Evolutionary conservation across 2,329 filamentous ascomycete genomes (phyloP).

Genomic region (Mycosphaerelloides madeirae): DNA sequence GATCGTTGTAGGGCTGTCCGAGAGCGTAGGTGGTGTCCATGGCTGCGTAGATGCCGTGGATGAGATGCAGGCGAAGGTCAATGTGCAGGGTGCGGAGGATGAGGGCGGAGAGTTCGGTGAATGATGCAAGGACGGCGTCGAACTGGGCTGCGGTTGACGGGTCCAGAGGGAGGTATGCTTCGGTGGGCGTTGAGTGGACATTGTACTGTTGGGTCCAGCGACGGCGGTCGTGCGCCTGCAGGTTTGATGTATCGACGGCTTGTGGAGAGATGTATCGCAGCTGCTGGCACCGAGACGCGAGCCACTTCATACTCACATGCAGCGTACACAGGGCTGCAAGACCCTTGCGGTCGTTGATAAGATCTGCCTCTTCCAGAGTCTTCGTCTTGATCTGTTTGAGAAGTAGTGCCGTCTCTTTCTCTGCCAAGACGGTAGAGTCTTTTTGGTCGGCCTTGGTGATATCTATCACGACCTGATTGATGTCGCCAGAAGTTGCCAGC

Average conservation of each 20-base stretch:
- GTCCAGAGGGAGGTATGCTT: constrained; percentile 82
- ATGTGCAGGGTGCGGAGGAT: constrained; percentile 82
- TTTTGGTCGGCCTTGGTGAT: constrained; percentile 56
- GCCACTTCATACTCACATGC: constrained; percentile 98
- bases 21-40: constrained; percentile 45
- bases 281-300: constrained; percentile 74
- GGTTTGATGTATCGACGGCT: constrained; percentile 60
- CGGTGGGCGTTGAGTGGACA: constrained; percentile 42
- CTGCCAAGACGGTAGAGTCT: constrained; percentile 57
- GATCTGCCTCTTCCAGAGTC: constrained; percentile 68
- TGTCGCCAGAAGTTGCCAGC: constrained; percentile 54
- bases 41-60: constrained; percentile 67
- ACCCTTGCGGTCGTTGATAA: constrained; percentile 83
- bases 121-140: constrained; percentile 78
- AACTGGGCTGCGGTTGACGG: constrained; percentile 81
- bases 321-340: constrained; percentile 80
- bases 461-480: constrained; percentile 65
- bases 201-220: constrained; percentile 62
- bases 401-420: constrained; percentile 51
- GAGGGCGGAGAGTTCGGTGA: constrained; percentile 72
- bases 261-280: constrained; percentile 76
- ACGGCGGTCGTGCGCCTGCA: constrained; percentile 53
- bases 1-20: constrained; percentile 69
- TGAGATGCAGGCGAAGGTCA: constrained; percentile 78
- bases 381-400: constrained; percentile 52